phyloP scores from a whole-genome alignment of 2,329 filamentous ascomycete genomes.

The Sporothrix pallida region DNA sequence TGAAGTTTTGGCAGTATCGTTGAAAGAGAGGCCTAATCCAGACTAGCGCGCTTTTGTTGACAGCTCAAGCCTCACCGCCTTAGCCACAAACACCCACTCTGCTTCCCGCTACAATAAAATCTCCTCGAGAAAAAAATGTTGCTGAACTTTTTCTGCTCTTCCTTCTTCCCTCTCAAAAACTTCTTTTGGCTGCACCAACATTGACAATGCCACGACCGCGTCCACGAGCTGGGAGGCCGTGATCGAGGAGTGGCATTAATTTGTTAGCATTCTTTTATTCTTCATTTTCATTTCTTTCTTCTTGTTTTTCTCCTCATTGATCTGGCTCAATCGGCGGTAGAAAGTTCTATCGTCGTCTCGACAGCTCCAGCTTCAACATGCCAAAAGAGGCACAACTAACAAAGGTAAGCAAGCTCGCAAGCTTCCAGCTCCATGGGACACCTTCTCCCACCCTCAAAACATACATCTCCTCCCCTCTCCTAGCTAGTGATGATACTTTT shows the following conservation, averaged over 20 bases:
- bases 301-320: neutral
- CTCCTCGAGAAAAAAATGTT: slow-evolving; percentile 27
- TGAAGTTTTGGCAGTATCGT: slow-evolving; percentile 26
- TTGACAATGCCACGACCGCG: slow-evolving; percentile 22
- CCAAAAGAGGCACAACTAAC: slow-evolving; percentile 19
- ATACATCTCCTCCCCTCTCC: neutral
- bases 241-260: neutral
- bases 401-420: neutral
- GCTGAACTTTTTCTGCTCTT: slow-evolving; percentile 17
- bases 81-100: slow-evolving; percentile 14
- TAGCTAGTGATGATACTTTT: slow-evolving; percentile 59
- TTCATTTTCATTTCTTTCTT: neutral
- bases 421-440: neutral
- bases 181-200: slow-evolving; percentile 18
- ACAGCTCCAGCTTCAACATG: neutral
- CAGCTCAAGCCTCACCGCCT: slow-evolving; percentile 27
- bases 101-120: slow-evolving; percentile 30
- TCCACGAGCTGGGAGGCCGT: neutral
- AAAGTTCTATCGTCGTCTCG: slow-evolving; percentile 11
- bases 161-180: slow-evolving; percentile 21
- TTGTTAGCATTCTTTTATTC: neutral
- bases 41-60: slow-evolving; percentile 6
- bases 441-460: neutral
- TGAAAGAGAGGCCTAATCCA: neutral
- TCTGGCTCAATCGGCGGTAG: neutral